Base-by-base conservation (phyloP, 2,329 filamentous ascomycete species). In the Diaporthe sp. region DNA sequence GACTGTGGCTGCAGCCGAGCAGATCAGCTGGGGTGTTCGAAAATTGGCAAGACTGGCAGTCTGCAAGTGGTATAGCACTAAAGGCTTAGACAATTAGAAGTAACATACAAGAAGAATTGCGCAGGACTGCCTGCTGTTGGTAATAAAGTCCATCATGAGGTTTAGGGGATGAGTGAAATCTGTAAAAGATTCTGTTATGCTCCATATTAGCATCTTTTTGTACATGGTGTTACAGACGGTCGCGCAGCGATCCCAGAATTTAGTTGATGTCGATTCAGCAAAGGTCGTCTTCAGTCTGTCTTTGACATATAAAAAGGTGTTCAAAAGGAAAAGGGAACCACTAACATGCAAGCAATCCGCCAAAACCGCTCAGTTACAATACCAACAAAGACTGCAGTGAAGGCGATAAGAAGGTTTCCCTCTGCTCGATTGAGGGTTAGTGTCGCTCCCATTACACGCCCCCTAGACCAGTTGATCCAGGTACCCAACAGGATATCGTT, bases 391-490 rank as follows among this genome's bases (percentile, higher is more conserved):
- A 82, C 77, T 17, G 83, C 81, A 1, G 82, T 44, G 70, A 83
- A 83, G 10, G 81, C 80, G 27, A 82, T 80, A 19, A 84, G 74
- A 1, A 83, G 70, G 17, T 76, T 79, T 8, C 81, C 83, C 55
- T 81, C 76, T 1, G 73, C 72, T 17, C 76, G 74, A 0, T 72
- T 77, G 0, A 83, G 75, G 0, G 83, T 84, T 4, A 83, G 71
- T 0, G 82, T 84, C 5, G 78, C 61, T 4, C 83, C 82, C 3
- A 77, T 51, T 8, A 83, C 74, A 12, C 73, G 71, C 1, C 83
- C 82, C 32, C 78, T 73, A 10, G 79, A 80, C 80, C 79, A 82
- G 66, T 83, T 80, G 2, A 75, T 81, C 82, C 82, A 83, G 37
- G 79, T 39, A 9, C 56, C 56, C 32, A 59, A 15, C 6, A 39